These are phyloP conservation scores for Xylariales sp. DNA, from an alignment of 2,329 filamentous ascomycete species.

Conservation along the genomic window DNA sequence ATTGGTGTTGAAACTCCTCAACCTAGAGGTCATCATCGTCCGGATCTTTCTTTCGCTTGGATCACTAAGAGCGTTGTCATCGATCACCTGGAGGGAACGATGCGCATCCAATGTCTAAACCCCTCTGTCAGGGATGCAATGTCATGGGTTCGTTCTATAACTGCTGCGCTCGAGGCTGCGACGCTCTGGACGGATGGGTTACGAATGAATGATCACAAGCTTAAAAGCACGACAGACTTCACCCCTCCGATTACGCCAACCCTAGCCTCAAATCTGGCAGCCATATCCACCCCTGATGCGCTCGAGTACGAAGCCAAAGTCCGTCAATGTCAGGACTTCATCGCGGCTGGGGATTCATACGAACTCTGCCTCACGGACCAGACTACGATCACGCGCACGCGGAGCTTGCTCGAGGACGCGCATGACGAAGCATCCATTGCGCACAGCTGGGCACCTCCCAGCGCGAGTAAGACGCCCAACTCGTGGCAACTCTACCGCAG, in stretches of 20 bases:
- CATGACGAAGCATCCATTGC: conserved; percentile 42
- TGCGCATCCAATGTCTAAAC: conserved; percentile 66
- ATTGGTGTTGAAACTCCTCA: conserved; percentile 40
- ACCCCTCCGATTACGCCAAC: conserved; percentile 25
- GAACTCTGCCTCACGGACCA: conserved; percentile 80
- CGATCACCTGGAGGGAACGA: conserved; percentile 59
- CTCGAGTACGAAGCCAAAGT: conserved; percentile 63
- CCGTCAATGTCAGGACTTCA: conserved; percentile 62
- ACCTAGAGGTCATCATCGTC: conserved; percentile 37
- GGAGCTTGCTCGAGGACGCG: conserved; percentile 30
- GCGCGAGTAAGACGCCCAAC: conserved; percentile 12
- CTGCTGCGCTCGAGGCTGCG: conserved; percentile 26
- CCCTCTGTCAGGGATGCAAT: conserved; percentile 28
- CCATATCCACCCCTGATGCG: conserved; percentile 35
- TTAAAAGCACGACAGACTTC: conserved; percentile 12
- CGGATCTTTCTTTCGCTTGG: conserved; percentile 74
- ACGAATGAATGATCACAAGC: conserved; percentile 13
- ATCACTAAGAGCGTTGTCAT: conserved; percentile 73
- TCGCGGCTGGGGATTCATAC: conserved; percentile 77
- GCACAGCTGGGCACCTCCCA: conserved; percentile 14
- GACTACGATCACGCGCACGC: conserved; percentile 53
- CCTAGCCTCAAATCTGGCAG: conserved; percentile 10
- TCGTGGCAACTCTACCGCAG: conserved; percentile 69
- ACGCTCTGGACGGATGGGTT: conserved; percentile 25
- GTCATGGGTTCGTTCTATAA: conserved; percentile 40